phyloP scores from a whole-genome alignment of 208 protist genomes.

The Leishmania major region DNA sequence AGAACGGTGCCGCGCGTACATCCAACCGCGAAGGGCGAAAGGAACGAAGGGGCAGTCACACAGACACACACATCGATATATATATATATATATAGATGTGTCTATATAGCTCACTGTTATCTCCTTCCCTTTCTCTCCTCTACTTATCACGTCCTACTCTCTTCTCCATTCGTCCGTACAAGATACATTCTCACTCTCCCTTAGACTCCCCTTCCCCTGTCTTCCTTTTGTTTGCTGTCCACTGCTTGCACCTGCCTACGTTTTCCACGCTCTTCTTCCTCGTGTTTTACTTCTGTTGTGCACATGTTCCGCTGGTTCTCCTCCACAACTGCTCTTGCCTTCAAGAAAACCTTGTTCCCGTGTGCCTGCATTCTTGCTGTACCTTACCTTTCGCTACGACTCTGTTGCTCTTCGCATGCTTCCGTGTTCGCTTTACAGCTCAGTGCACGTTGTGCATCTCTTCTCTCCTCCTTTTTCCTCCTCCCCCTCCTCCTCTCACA shows the following conservation, averaged over 20 bases:
- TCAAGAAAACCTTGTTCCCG: no score
- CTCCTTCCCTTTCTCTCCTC: not conserved
- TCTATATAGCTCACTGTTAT: not conserved
- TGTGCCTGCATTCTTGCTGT: slow-evolving; percentile 1
- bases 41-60: no score
- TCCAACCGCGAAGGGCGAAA: no score
- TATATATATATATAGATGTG: no score
- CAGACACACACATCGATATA: no score
- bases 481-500: no score
- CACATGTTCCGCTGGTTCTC: not conserved
- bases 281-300: not conserved
- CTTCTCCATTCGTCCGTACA: not conserved
- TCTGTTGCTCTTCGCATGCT: not conserved
- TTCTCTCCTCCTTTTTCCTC: not conserved
- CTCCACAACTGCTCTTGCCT: not conserved
- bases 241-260: not conserved
- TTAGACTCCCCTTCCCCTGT: not conserved
- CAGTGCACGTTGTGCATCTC: not conserved
- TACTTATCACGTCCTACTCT: not conserved
- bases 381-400: not conserved
- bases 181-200: not conserved
- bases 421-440: not conserved
- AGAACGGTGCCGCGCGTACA: no score
- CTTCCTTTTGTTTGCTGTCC: not conserved
- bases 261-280: not conserved